Evolutionary conservation across 371 early-diverging fungal species (phyloP).

Genomic region (Lichtheimia ramosa): DNA sequence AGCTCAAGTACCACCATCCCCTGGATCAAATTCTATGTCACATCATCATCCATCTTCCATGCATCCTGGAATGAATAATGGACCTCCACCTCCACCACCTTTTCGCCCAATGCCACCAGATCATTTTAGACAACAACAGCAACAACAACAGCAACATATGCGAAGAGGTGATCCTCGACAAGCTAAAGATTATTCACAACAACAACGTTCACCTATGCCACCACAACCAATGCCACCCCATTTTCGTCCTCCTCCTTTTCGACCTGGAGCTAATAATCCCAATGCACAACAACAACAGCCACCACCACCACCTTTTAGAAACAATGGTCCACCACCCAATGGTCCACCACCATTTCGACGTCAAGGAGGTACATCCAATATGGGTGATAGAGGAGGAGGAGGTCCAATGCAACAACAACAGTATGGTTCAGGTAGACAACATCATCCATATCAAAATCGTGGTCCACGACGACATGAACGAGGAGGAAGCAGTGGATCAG

Average conservation of each 20-base stretch:
- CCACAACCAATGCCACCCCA: not conserved
- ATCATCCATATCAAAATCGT: not conserved
- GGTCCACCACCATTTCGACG: constrained; percentile 6
- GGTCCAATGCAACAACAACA: constrained; percentile 8
- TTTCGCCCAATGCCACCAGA: constrained; percentile 12
- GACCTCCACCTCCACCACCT: constrained; percentile 18
- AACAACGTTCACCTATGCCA: constrained; percentile 2
- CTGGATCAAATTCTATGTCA: constrained; percentile 9
- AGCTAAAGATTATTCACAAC: not conserved
- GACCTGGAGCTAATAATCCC: constrained; percentile 8
- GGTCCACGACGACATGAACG: not conserved
- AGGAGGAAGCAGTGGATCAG: too few species aligned
- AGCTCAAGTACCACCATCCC: constrained; percentile 16
- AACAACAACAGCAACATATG: not conserved
- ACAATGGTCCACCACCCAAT: constrained; percentile 1
- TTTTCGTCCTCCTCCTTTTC: constrained; percentile 4
- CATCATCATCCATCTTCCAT: constrained; percentile 21
- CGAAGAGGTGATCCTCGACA: not conserved
- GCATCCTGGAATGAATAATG: constrained; percentile 18
- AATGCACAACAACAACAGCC: not conserved
- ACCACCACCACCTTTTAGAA: constrained; percentile 9
- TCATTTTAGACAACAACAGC: not conserved
- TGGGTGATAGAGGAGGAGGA: constrained; percentile 4
- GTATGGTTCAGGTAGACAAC: not conserved
- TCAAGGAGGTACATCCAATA: not conserved